Evolutionary conservation across 2,329 filamentous ascomycete species (phyloP), one percentile per base, ranked within the genome.

Genomic region (Alternaria ethzedia): DNA sequence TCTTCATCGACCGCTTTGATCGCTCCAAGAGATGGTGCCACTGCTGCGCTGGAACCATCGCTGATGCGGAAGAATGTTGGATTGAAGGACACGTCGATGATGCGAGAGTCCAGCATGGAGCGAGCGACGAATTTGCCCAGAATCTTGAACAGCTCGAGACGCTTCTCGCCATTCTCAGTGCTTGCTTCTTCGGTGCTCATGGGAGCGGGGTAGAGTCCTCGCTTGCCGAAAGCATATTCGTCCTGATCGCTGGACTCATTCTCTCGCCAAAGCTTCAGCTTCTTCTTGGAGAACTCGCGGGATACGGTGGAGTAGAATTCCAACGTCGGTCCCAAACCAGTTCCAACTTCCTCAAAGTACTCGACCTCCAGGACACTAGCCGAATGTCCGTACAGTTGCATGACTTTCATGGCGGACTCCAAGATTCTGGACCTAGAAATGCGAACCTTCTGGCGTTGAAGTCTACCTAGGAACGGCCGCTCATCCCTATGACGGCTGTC

Each of bases 251-350:
- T 86, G 6, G 85, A 90, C 74, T 98, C 95, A 62, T 92, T 93
- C 73, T 98, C 95, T 15, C 96, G 90, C 96, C 96, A 99, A 6
- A 99, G 88, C 83, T 94, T 97, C 57, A 97, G 88, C 81, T 96
- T 97, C 86, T 95, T 97, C 85, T 96, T 97, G 1, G 93, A 95
- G 75, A 98, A 98, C 78, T 99, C 96, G 72, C 93, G 96, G 0
- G 96, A 99, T 2, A 98, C 95, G 0, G 93, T 97, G 0, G 96
- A 97, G 81, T 99, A 99, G 79, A 99, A 99, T 78, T 99, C 96
- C 13, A 99, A 86, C 0, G 96, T 99, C 5, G 96, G 96, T 0
- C 96, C 96, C 49, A 99, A 86, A 50, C 96, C 96, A 23, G 96
- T 99, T 60, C 96, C 96, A 21, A 99, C 96, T 81, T 99, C 96